These are phyloP conservation scores for Apiotrichum sp. DNA, from an alignment of 1,284 basidiomycete species.

Conservation along the genomic window DNA sequence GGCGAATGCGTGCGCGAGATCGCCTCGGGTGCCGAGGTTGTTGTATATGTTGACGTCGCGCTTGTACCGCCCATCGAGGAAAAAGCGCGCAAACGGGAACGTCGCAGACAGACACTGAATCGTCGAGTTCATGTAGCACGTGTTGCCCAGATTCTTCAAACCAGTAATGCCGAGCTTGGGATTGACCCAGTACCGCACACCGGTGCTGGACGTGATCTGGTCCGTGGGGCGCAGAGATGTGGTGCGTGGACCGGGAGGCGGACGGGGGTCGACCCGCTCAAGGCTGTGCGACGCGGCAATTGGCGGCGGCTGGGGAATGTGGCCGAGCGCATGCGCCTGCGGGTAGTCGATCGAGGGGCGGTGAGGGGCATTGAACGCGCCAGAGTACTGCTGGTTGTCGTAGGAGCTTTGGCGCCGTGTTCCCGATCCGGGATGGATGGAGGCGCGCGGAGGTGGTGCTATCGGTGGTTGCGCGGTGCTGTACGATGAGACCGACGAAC, in stretches of 20 bases:
- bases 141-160: conserved; percentile 85
- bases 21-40: conserved; percentile 81
- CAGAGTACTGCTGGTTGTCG: conserved; percentile 61
- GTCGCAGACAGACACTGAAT: conserved; percentile 93
- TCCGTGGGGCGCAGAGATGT: conserved; percentile 5
- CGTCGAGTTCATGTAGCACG: conserved; percentile 98
- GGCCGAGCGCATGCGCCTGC: conserved; percentile 53
- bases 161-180: conserved; percentile 74
- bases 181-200: conserved; percentile 64
- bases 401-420: conserved; percentile 65
- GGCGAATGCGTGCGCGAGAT: conserved; percentile 75
- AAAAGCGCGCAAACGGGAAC: conserved; percentile 81
- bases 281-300: conserved; percentile 60
- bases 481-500: conserved; percentile 24
- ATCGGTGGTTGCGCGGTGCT: conserved; percentile 24
- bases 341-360: conserved; percentile 67
- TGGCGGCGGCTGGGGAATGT: conserved; percentile 68
- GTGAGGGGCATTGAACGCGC: conserved; percentile 29
- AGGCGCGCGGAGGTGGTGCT: conserved; percentile 68
- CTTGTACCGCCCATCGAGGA: conserved; percentile 83
- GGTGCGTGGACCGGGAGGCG: conserved; percentile 29
- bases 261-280: conserved; percentile 64
- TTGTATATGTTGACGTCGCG: conserved; percentile 82
- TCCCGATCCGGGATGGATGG: conserved; percentile 56
- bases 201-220: conserved; percentile 5